These are phyloP conservation scores for Cryptococcus neoformans DNA, from an alignment of 1,284 basidiomycete species.

Conservation along the genomic window DNA sequence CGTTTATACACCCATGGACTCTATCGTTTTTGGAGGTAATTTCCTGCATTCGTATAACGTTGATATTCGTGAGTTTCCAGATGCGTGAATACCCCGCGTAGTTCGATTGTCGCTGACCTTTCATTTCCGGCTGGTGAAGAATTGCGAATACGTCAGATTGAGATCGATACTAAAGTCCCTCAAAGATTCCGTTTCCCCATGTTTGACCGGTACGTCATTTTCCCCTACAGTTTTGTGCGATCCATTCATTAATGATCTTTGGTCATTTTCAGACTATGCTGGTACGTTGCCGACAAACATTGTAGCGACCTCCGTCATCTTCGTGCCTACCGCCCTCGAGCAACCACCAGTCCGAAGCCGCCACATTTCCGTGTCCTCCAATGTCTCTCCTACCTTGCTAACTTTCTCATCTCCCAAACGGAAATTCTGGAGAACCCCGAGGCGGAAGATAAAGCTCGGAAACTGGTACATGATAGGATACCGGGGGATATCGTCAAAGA, in stretches of 20 bases:
- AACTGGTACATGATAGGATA: conserved; percentile 72
- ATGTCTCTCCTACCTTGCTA: conserved; percentile 67
- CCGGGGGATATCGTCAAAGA: conserved; percentile 77
- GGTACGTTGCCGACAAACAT: conserved; percentile 82
- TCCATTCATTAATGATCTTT: too few species aligned
- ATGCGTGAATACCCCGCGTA: neutral
- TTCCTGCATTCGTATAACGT: conserved; percentile 80
- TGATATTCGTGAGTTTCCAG: conserved; percentile 31
- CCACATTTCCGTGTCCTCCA: conserved; percentile 59
- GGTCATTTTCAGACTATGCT: conserved; percentile 63
- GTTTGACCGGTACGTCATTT: conserved; percentile 64
- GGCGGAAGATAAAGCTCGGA: conserved; percentile 59
- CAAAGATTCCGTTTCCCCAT: conserved; percentile 91
- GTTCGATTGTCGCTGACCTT: conserved; percentile 34
- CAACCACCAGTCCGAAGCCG: neutral
- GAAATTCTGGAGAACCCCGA: conserved; percentile 58
- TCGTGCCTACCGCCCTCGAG: conserved; percentile 54
- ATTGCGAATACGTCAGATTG: conserved; percentile 82
- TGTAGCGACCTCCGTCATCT: conserved; percentile 66
- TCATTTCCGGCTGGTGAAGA: conserved; percentile 54
- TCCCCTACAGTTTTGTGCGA: too few species aligned
- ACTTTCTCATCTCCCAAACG: conserved; percentile 74
- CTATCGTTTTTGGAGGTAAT: conserved; percentile 95
- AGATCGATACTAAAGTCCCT: conserved; percentile 87
- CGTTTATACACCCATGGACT: conserved; percentile 90